Evolutionary conservation across 2,329 filamentous ascomycete species (phyloP).

Genomic region (Ilyonectria sp.): DNA sequence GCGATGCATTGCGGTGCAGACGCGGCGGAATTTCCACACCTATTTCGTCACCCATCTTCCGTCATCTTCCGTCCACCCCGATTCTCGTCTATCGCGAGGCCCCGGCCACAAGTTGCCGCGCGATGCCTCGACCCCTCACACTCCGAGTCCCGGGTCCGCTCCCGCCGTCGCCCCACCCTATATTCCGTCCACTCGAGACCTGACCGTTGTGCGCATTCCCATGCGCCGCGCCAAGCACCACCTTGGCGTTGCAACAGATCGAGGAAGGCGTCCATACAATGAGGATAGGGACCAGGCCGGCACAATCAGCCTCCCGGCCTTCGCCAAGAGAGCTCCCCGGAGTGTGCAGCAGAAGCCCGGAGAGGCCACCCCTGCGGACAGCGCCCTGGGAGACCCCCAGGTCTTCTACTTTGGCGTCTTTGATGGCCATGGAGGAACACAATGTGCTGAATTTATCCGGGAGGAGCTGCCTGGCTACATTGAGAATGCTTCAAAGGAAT

Average conservation of each 20-base stretch:
- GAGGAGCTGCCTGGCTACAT: slow-evolving; percentile 91
- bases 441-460: slow-evolving; percentile 89
- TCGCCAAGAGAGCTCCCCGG: slow-evolving; percentile 86
- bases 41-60: slow-evolving; percentile 98
- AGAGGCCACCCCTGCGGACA: slow-evolving; percentile 80
- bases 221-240: slow-evolving; percentile 95
- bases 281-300: slow-evolving; percentile 96
- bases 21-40: slow-evolving; percentile 81
- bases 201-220: slow-evolving; percentile 95
- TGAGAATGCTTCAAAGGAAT: slow-evolving; percentile 82
- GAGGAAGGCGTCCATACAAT: slow-evolving; percentile 90
- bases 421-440: slow-evolving; percentile 92
- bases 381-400: slow-evolving; percentile 89
- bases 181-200: slow-evolving; percentile 75
- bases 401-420: slow-evolving; percentile 98
- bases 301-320: slow-evolving; percentile 92
- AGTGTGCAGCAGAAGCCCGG: slow-evolving; percentile 67
- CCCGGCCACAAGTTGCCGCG: slow-evolving; percentile 90
- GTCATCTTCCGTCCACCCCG: slow-evolving; percentile 92
- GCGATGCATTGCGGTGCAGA: slow-evolving; percentile 25
- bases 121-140: slow-evolving; percentile 86
- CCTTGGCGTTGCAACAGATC: slow-evolving; percentile 84
- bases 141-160: slow-evolving; percentile 65
- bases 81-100: slow-evolving; percentile 75
- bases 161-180: slow-evolving; percentile 73